Evolutionary conservation across 1,284 basidiomycete species (phyloP), one percentile per base, ranked within the genome.

Genomic region (Singerocomus inundabilis): DNA sequence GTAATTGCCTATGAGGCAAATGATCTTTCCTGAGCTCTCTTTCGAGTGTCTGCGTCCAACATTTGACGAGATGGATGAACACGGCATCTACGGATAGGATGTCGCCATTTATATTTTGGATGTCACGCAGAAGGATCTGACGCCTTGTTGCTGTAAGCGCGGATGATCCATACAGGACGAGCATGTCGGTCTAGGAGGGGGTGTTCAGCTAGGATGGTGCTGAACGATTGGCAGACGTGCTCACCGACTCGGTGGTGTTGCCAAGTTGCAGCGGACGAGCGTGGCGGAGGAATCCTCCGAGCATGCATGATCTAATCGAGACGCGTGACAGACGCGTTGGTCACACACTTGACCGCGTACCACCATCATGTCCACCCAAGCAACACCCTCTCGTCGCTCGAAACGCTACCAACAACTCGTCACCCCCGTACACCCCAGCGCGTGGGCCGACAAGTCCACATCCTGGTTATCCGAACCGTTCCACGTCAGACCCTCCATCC

Each of bases 51-150:
- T 67, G 57, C 3, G 81, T 77, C 12, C 71, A 68, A 50, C 82
- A 79, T 56, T 89, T 83, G 58, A 98, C 81, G 30, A 96, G 82
- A 72, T 99, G 96, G 5, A 97, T 67, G 75, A 88, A 93, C 53
- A 95, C 74, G 7, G 91, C 86, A 59, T 98, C 93, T 44, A 98
- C 69, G 10, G 85, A 82, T 7, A 72, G 63, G 59, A 97, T 70
- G 34, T 75, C 69, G 1, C 85, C 72, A 39, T 77, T 71, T 46
- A 66, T 65, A 39, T 72, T 66, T 62, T 86, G 85, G 50, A 94
- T 79, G 39, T 77, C 70, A 45, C 74, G 72, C 48, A 96, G 75
- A 26, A 95, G 79, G 38, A 78, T 77, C 43, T 81, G 76, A 49
- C 89, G 84, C 69, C 89, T 92, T 11, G 84, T 78, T 34, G 71